A percentile compares a stretch with the other conserved stretches of the same genome.
These are phyloP conservation scores for Candida nemodendra DNA, from an alignment of 805 yeast species.

Conservation along the genomic window DNA sequence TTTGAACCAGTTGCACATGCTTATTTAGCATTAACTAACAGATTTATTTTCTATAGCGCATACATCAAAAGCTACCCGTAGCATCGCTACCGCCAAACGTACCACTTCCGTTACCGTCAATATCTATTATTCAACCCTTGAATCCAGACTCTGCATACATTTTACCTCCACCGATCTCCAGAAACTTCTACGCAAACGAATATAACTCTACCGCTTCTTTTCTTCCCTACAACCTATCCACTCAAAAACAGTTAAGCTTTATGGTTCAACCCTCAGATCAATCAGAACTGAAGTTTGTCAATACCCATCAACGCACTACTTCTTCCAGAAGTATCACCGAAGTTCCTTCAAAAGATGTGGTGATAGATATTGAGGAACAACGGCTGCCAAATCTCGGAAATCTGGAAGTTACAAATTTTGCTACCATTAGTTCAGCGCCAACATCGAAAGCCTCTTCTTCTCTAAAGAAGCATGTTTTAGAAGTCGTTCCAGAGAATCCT, in stretches of 20 bases:
- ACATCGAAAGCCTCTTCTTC: background rate
- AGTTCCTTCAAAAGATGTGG: too few relatives aligned
- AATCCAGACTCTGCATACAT: constrained; percentile 13
- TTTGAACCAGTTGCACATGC: background rate
- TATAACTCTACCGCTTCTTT: constrained; percentile 4
- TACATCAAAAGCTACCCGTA: constrained; percentile 5
- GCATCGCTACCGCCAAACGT: constrained; percentile 15
- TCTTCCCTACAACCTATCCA: constrained; percentile 2
- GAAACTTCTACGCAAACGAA: constrained; percentile 7
- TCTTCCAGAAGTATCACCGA: too few relatives aligned
- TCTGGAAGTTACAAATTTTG: background rate
- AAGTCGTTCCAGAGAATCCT: background rate
- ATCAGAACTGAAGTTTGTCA: too few relatives aligned
- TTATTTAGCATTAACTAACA: background rate
- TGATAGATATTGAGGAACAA: too few relatives aligned
- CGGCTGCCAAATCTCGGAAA: too few relatives aligned
- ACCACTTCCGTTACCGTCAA: constrained; percentile 13
- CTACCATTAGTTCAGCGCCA: background rate
- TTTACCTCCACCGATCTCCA: constrained; percentile 18
- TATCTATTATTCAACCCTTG: constrained; percentile 7
- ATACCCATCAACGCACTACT: too few relatives aligned
- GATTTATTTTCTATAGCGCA: background rate
- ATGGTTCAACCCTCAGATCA: too few relatives aligned
- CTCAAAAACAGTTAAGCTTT: too few relatives aligned
- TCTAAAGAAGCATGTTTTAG: background rate